Conservation (phyloP, 495 filamentous ascomycete species). For the Evernia prunastri region DNA sequence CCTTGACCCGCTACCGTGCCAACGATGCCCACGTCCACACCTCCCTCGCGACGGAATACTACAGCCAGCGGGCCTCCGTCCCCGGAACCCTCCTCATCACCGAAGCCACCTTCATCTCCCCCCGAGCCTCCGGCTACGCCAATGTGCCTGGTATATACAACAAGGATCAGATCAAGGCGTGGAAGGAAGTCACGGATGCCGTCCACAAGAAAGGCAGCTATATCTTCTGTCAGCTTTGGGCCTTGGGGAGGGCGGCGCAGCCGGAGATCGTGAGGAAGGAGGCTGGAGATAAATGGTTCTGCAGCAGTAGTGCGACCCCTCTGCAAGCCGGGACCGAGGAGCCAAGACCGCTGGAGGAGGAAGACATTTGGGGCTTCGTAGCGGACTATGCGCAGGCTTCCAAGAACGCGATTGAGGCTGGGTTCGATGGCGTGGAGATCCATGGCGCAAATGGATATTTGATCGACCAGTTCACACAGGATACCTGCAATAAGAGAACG, state of each 20-base stretch:
- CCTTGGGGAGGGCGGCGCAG: constrained; percentile 53
- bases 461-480: constrained; percentile 67
- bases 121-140: constrained; percentile 43
- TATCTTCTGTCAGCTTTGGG: constrained; percentile 66
- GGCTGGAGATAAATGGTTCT: constrained; percentile 33
- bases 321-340: constrained; percentile 32
- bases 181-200: constrained; percentile 56
- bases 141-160: constrained; percentile 61
- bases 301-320: constrained; percentile 43
- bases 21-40: constrained; percentile 39
- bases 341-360: constrained; percentile 46
- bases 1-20: constrained; percentile 49
- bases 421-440: constrained; percentile 73
- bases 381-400: constrained; percentile 54
- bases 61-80: constrained; percentile 51
- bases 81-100: constrained; percentile 58
- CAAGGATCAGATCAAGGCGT: constrained; percentile 52
- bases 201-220: constrained; percentile 59
- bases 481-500: constrained; percentile 53
- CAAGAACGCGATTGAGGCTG: constrained; percentile 56
- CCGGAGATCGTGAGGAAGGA: constrained; percentile 33
- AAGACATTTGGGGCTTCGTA: constrained; percentile 54
- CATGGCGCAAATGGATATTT: constrained; percentile 71
- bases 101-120: constrained; percentile 60
- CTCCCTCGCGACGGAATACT: constrained; percentile 48